Percentiles rank a stretch among this genome's conserved stretches.
phyloP scores from a whole-genome alignment of 257 asterid genomes.

The Misopates orontium region DNA sequence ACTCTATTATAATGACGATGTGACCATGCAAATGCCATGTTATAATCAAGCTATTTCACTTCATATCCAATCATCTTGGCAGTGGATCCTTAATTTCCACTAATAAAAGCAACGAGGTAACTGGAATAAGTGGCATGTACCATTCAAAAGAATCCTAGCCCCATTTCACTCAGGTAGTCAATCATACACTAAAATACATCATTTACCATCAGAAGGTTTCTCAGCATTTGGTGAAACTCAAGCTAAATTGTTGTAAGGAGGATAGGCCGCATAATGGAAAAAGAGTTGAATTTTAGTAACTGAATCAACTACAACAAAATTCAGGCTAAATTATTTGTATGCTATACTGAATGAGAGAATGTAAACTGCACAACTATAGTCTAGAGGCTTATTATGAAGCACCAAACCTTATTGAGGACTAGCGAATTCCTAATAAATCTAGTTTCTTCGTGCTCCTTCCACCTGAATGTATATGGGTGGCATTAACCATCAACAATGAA shows the following conservation, averaged over 20 bases:
- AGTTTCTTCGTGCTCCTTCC: conserved; percentile 18
- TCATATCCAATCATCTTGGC: too few relatives aligned
- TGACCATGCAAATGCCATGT: too few relatives aligned
- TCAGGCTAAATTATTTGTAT: conserved; percentile 28
- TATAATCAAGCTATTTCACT: too few relatives aligned
- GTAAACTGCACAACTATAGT: conserved; percentile 38
- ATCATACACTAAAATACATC: neutral
- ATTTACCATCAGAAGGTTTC: neutral
- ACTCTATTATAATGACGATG: too few relatives aligned
- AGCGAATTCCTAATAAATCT: conserved; percentile 23
- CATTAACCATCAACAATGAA: conserved; percentile 86
- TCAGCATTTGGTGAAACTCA: neutral
- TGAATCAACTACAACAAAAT: neutral
- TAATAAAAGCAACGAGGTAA: neutral
- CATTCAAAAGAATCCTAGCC: too few relatives aligned
- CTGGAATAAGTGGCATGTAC: neutral
- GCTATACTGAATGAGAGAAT: conserved; percentile 31
- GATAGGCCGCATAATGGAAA: neutral
- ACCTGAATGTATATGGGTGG: conserved; percentile 6
- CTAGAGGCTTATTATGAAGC: conserved; percentile 24
- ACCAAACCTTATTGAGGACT: conserved; percentile 18
- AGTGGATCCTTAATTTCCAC: neutral
- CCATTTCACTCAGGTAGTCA: neutral
- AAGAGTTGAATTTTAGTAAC: neutral
- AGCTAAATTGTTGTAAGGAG: neutral